A percentile compares a stretch with the other conserved stretches of the same genome.
Conservation (phyloP, 441 rosid species). For the Capsella rubella region DNA sequence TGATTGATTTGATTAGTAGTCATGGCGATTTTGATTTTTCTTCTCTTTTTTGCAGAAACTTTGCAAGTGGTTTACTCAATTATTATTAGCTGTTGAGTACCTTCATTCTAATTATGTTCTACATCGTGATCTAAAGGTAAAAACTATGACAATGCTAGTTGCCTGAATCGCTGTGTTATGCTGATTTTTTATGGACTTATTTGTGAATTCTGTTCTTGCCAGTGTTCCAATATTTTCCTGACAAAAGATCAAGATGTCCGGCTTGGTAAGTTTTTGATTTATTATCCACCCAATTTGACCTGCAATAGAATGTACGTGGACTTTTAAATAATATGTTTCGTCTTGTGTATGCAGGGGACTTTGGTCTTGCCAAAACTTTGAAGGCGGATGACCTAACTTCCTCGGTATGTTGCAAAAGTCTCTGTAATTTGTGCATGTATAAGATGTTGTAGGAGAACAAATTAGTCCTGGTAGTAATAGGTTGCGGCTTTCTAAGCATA, state of each 20-base stretch:
- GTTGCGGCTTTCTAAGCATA: neutral
- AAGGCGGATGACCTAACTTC: slow-evolving; percentile 97
- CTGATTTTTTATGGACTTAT: slow-evolving; percentile 45
- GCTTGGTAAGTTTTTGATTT: slow-evolving; percentile 66
- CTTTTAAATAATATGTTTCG: slow-evolving; percentile 21
- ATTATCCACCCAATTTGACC: slow-evolving; percentile 20
- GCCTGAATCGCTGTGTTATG: slow-evolving; percentile 25
- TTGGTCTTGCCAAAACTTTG: slow-evolving; percentile 96
- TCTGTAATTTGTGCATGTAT: neutral
- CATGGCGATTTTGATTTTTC: neutral
- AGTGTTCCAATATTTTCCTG: slow-evolving; percentile 98
- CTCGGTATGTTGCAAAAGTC: slow-evolving; percentile 61
- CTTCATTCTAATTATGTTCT: slow-evolving; percentile 90
- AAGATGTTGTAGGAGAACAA: slow-evolving; percentile 17
- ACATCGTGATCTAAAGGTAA: slow-evolving; percentile 92
- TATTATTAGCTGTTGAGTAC: slow-evolving; percentile 88
- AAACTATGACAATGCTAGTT: slow-evolving; percentile 29
- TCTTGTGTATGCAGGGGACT: slow-evolving; percentile 70
- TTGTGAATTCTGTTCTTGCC: slow-evolving; percentile 39
- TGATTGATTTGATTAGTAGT: slow-evolving; percentile 29
- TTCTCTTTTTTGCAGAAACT: slow-evolving; percentile 64
- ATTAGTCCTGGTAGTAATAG: slow-evolving; percentile 3
- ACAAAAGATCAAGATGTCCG: slow-evolving; percentile 95
- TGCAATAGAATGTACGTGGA: slow-evolving; percentile 11
- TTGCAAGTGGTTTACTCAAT: slow-evolving; percentile 96